Percentiles rank a stretch among this genome's conserved stretches.
Evolutionary conservation across 2,329 filamentous ascomycete genomes (phyloP).

Genomic region (Paecilomyces dactylethromorphus): DNA sequence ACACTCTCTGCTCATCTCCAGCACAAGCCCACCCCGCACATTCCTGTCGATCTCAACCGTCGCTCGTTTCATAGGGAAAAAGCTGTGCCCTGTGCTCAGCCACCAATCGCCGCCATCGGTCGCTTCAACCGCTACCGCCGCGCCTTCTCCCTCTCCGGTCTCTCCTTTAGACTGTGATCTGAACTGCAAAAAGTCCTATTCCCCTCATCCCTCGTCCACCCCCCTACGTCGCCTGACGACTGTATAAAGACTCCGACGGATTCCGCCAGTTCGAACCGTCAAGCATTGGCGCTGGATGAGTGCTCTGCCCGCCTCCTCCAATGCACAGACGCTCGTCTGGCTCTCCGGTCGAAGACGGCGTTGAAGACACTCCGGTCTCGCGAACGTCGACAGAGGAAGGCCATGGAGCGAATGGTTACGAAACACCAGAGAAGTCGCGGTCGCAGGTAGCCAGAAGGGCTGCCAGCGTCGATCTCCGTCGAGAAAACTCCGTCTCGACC

Average conservation of each 20-base stretch:
- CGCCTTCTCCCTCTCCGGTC: not conserved
- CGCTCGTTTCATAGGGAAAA: not conserved
- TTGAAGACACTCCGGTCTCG: slow-evolving; percentile 28
- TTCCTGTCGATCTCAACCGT: not conserved
- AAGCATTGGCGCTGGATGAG: slow-evolving; percentile 27
- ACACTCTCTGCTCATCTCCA: not conserved
- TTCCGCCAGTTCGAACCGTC: not conserved
- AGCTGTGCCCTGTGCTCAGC: not conserved
- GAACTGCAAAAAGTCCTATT: slow-evolving; percentile 4
- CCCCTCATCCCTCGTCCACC: not conserved
- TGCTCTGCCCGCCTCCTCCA: slow-evolving; percentile 28
- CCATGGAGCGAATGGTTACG: slow-evolving; percentile 24
- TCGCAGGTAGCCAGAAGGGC: slow-evolving; percentile 30
- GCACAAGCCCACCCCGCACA: not conserved
- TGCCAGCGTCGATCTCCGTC: slow-evolving; percentile 28
- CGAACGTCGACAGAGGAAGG: slow-evolving; percentile 24
- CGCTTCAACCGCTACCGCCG: not conserved
- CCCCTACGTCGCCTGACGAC: not conserved
- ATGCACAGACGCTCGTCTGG: slow-evolving; percentile 42
- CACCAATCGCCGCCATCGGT: not conserved
- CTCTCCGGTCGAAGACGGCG: slow-evolving; percentile 36
- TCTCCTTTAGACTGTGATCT: not conserved
- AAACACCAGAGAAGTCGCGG: slow-evolving; percentile 23
- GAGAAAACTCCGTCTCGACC: slow-evolving; percentile 27
- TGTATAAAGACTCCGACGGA: slow-evolving; percentile 3